These are phyloP conservation scores for Hanseniaspora guilliermondii DNA, from an alignment of 805 yeast species.

Conservation along the genomic window DNA sequence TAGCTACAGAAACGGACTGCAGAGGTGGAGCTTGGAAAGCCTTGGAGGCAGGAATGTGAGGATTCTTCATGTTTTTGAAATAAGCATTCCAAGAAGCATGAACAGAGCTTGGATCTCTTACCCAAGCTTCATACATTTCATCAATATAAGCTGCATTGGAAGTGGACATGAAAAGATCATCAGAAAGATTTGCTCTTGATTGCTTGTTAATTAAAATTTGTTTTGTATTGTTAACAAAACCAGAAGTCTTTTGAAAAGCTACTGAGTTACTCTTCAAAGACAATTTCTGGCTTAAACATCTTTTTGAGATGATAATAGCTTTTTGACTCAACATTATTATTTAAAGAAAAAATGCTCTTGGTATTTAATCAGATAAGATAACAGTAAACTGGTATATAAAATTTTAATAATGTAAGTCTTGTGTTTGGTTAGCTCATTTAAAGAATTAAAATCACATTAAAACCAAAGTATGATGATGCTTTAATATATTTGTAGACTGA, in stretches of 20 bases:
- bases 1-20: conserved; percentile 15
- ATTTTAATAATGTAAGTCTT: not conserved
- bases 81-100: conserved; percentile 96
- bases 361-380: no score
- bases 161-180: conserved; percentile 70
- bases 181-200: not conserved
- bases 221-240: not conserved
- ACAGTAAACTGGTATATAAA: not conserved
- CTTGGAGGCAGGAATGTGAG: conserved; percentile 51
- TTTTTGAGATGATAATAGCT: conserved; percentile 3
- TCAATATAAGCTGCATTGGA: conserved; percentile 86
- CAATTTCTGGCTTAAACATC: conserved; percentile 2
- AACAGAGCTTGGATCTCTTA: conserved; percentile 75
- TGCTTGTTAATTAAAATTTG: not conserved
- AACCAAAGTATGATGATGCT: not conserved
- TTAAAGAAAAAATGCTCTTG: no score
- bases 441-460: no score
- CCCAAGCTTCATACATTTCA: conserved; percentile 96
- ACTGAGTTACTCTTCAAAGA: not conserved
- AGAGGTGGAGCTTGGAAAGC: conserved; percentile 92
- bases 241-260: not conserved
- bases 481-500: not conserved
- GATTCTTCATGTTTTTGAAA: conserved; percentile 76
- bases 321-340: conserved; percentile 8
- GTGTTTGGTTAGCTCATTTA: no score